These are phyloP conservation scores for Alternaria ethzedia DNA, from an alignment of 2,329 filamentous ascomycete species.

Conservation along the genomic window DNA sequence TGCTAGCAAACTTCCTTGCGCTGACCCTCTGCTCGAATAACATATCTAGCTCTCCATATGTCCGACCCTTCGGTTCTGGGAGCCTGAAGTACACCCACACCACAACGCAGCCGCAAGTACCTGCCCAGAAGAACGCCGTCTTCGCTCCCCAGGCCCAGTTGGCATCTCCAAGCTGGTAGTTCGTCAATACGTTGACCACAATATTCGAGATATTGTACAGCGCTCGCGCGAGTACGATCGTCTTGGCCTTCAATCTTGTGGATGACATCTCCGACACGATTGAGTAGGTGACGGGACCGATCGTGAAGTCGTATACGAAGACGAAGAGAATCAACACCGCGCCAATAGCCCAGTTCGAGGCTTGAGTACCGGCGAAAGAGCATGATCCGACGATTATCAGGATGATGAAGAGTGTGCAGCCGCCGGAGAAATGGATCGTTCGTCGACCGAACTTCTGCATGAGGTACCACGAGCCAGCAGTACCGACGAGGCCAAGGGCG, in stretches of 20 bases:
- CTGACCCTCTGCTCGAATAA: constrained; percentile 67
- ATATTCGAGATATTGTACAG: constrained; percentile 79
- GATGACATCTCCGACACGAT: constrained; percentile 84
- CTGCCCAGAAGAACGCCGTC: constrained; percentile 84
- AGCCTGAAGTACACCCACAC: constrained; percentile 80
- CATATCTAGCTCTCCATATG: constrained; percentile 83
- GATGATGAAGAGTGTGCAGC: constrained; percentile 64
- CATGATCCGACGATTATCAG: constrained; percentile 82
- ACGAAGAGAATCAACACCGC: constrained; percentile 51
- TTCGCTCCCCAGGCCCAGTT: constrained; percentile 87
- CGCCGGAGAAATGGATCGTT: constrained; percentile 74
- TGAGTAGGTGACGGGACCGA: constrained; percentile 88
- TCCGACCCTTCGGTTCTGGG: constrained; percentile 78
- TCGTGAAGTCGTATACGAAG: constrained; percentile 81
- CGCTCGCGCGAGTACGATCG: constrained; percentile 81
- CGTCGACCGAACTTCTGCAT: constrained; percentile 82
- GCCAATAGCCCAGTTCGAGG: constrained; percentile 53
- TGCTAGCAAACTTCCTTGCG: constrained; percentile 31
- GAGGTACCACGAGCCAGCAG: constrained; percentile 78
- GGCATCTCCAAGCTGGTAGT: constrained; percentile 45
- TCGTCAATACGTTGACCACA: constrained; percentile 76
- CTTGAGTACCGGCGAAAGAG: constrained; percentile 60
- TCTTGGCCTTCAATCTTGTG: constrained; percentile 84
- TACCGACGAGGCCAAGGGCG: constrained; percentile 73
- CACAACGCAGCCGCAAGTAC: constrained; percentile 76